These are phyloP conservation scores for Fraxinus ornus DNA, from an alignment of 305 asterid species.

Conservation along the genomic window DNA sequence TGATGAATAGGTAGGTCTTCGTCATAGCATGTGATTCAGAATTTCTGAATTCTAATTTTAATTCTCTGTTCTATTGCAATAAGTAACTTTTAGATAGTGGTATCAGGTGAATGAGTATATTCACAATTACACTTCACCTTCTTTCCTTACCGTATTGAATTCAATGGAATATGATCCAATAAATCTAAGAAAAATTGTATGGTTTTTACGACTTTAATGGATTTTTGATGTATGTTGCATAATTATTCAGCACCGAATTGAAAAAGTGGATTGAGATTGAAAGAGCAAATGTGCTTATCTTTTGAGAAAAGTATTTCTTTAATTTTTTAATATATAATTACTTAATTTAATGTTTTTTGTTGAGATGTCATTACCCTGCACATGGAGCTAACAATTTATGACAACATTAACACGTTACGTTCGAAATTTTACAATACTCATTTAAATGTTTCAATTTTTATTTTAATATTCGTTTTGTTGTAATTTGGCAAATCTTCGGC, in stretches of 20 bases:
- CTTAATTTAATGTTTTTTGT: neutral
- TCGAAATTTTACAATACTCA: neutral
- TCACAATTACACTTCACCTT: neutral
- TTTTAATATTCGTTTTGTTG: neutral
- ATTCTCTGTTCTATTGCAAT: neutral
- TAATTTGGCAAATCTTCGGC: neutral
- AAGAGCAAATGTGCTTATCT: slow-evolving; percentile 14
- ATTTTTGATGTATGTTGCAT: neutral
- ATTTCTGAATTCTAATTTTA: slow-evolving; percentile 7
- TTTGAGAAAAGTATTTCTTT: neutral
- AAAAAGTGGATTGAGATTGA: slow-evolving; percentile 2
- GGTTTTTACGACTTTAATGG: neutral
- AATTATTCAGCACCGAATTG: slow-evolving; percentile 27
- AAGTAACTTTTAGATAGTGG: slow-evolving; percentile 24
- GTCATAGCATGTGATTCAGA: slow-evolving; percentile 8
- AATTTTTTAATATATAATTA: too few species aligned
- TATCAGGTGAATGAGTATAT: neutral
- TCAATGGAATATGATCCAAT: neutral
- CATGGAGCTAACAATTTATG: neutral
- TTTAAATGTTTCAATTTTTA: neutral
- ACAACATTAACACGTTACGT: neutral
- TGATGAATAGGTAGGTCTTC: slow-evolving; percentile 44
- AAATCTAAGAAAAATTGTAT: neutral
- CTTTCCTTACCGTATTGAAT: neutral
- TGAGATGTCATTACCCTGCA: neutral